Evolutionary conservation across 768 basidiomycete genomes (phyloP).

Genomic region (Amanita exitialis): DNA sequence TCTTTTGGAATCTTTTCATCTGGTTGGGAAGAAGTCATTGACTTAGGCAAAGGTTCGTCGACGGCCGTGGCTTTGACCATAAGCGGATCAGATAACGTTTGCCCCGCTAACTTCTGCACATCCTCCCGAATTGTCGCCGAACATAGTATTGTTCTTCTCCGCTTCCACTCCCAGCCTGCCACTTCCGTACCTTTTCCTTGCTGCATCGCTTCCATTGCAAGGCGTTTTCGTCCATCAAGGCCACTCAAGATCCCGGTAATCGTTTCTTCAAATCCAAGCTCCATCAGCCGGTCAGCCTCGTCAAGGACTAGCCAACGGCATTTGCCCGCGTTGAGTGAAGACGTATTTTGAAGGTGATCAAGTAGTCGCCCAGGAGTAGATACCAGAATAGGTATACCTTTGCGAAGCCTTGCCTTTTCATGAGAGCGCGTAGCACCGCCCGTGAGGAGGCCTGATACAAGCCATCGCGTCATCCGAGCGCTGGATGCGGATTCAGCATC

Average conservation of each 20-base stretch:
- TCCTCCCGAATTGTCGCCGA: conserved; percentile 95
- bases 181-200: conserved; percentile 64
- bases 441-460: conserved; percentile 86
- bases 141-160: conserved; percentile 82
- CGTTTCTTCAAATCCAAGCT: conserved; percentile 95
- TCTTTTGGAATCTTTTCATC: conserved; percentile 19
- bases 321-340: conserved; percentile 86
- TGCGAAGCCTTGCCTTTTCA: conserved; percentile 91
- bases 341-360: conserved; percentile 94
- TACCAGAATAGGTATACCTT: conserved; percentile 92
- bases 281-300: conserved; percentile 96
- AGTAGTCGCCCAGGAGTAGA: conserved; percentile 92
- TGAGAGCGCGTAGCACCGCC: conserved; percentile 93
- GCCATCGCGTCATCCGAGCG: conserved; percentile 67
- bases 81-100: conserved; percentile 65
- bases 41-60: conserved; percentile 15
- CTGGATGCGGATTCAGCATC: conserved; percentile 28
- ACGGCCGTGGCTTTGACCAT: conserved; percentile 69
- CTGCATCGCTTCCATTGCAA: conserved; percentile 58
- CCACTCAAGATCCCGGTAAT: conserved; percentile 83
- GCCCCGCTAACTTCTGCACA: conserved; percentile 88
- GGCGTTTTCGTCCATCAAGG: conserved; percentile 70
- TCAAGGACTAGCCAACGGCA: conserved; percentile 95
- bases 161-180: conserved; percentile 79
- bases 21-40: background rate